Percentiles rank a stretch among this genome's conserved stretches.
phyloP scores from a whole-genome alignment of 2,329 filamentous ascomycete species.

The Scedosporium minutisporum region DNA sequence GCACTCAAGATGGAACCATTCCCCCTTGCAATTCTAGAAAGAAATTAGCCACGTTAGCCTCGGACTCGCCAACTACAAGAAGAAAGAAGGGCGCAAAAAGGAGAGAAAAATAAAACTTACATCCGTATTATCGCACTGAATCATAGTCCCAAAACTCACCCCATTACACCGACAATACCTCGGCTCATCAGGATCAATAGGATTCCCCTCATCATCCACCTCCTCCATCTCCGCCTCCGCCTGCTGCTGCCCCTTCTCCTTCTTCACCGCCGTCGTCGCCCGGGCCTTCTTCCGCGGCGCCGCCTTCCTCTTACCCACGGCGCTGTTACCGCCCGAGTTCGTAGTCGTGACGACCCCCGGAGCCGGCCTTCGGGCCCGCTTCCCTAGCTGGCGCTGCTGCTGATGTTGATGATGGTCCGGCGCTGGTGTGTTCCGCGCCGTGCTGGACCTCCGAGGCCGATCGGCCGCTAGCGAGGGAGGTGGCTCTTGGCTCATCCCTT shows the following conservation, averaged over 20 bases:
- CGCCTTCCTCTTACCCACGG: constrained; percentile 62
- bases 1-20: constrained; percentile 80
- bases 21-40: constrained; percentile 57
- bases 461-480: constrained; percentile 39
- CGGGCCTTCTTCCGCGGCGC: constrained; percentile 57
- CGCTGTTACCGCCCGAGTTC: constrained; percentile 51
- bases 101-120: constrained; percentile 35
- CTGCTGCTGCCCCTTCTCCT: constrained; percentile 27
- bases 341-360: constrained; percentile 61
- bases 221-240: constrained; percentile 44
- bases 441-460: constrained; percentile 45
- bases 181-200: constrained; percentile 66
- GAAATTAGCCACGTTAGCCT: background rate
- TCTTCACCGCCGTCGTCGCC: constrained; percentile 29
- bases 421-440: constrained; percentile 46
- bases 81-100: constrained; percentile 7
- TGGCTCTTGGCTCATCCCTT: constrained; percentile 42
- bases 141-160: constrained; percentile 76
- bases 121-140: constrained; percentile 69
- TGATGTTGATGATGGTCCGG: constrained; percentile 28
- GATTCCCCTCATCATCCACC: constrained; percentile 57
- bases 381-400: constrained; percentile 27
- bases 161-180: constrained; percentile 71
- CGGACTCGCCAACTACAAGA: background rate
- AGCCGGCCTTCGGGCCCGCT: constrained; percentile 59